Base-by-base conservation (phyloP, 2,329 filamentous ascomycete species). In the Pseudogymnoascus sp. region DNA sequence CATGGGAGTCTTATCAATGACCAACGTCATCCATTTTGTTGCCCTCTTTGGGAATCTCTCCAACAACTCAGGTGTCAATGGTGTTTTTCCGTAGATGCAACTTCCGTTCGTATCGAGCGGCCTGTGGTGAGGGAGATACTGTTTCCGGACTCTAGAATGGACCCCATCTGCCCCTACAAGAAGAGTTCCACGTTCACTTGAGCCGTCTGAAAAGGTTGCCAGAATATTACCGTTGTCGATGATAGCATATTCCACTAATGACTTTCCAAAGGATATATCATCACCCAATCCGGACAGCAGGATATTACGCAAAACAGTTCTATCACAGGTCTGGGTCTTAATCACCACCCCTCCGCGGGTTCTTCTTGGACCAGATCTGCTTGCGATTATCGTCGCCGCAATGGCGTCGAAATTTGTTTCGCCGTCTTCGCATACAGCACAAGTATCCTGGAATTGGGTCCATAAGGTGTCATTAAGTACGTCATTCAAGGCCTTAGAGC, bases 41-140 rank as follows among this genome's bases (percentile, higher is more conserved):
- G 66, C 66, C 7, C 66, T 61, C 0, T 65, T 21, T 2, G 65
- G 64, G 24, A 72, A 67, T 0, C 62, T 59, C 11, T 61, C 53
- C 3, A 63, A 21, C 10, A 74, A 63, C 35, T 73, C 70, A 1
- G 62, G 44, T 2, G 69, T 74, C 24, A 76, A 38, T 2, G 70
- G 68, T 1, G 76, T 77, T 65, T 76, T 78, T 19, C 76, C 76
- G 61, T 75, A 79, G 10, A 79, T 70, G 26, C 73, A 72, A 10
- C 74, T 68, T 14, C 72, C 71, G 7, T 72, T 70, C 0, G 76
- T 76, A 64, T 80, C 77, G 4, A 79, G 59, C 4, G 72, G 64
- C 19, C 69, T 64, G 37, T 72, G 70, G 0, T 71, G 61, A 0
- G 77, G 77, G 2, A 78, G 64, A 16, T 73, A 66, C 62, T 78